Evolutionary conservation across 2,329 filamentous ascomycete species (phyloP).

Genomic region (Alternaria sp.): DNA sequence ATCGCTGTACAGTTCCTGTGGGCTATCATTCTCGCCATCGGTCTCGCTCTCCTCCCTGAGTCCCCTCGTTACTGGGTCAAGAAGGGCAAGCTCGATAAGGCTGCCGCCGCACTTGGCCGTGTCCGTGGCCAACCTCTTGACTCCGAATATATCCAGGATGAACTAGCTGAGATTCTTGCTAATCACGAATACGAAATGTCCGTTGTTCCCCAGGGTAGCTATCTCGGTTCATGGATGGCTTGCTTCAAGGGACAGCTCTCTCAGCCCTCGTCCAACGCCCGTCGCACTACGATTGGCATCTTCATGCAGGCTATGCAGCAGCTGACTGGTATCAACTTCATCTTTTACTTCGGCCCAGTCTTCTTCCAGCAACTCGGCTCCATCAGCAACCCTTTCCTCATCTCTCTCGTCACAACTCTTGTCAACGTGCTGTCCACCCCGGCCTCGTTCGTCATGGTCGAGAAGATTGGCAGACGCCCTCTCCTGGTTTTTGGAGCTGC

Average conservation of each 20-base stretch:
- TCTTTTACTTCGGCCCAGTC: conserved; percentile 64
- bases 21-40: conserved; percentile 75
- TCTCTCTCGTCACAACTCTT: conserved; percentile 82
- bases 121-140: conserved; percentile 77
- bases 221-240: conserved; percentile 66
- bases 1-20: conserved; percentile 83
- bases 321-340: conserved; percentile 88
- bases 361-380: conserved; percentile 79
- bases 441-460: conserved; percentile 83
- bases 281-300: conserved; percentile 57
- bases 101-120: conserved; percentile 68
- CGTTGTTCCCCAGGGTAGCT: conserved; percentile 52
- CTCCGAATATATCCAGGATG: conserved; percentile 78
- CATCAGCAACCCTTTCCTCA: conserved; percentile 80
- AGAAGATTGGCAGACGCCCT: conserved; percentile 79
- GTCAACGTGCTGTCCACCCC: conserved; percentile 88
- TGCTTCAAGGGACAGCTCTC: conserved; percentile 64
- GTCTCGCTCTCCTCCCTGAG: conserved; percentile 80
- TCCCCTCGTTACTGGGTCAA: conserved; percentile 88
- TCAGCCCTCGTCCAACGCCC: conserved; percentile 59
- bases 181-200: conserved; percentile 87
- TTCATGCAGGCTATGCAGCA: conserved; percentile 60
- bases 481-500: conserved; percentile 79
- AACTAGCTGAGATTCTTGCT: conserved; percentile 86
- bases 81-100: conserved; percentile 71